These are phyloP conservation scores for Rubia yunnanensis DNA, from an alignment of 257 asterid genomes.

Conservation along the genomic window DNA sequence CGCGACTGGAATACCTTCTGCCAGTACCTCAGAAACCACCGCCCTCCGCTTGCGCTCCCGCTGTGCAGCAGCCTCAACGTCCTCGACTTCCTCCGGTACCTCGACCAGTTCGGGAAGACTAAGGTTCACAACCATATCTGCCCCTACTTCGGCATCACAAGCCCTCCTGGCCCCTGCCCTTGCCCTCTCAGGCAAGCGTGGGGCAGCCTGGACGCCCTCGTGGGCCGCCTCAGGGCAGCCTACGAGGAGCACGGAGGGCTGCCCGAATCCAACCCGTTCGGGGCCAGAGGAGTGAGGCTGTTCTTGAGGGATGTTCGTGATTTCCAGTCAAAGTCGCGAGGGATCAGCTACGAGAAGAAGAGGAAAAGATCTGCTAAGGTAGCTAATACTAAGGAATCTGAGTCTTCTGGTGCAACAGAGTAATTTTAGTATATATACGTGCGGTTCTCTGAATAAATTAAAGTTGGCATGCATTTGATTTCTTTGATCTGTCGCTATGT, in stretches of 20 bases:
- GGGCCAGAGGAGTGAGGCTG: slow-evolving; percentile 21
- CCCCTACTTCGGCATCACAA: slow-evolving; percentile 27
- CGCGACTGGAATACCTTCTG: slow-evolving; percentile 41
- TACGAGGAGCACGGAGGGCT: slow-evolving; percentile 35
- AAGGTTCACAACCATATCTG: slow-evolving; percentile 32
- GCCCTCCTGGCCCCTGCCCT: slow-evolving; percentile 26
- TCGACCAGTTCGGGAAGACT: slow-evolving; percentile 36
- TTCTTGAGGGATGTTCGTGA: slow-evolving; percentile 31
- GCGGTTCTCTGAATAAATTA: neutral
- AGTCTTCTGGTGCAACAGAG: slow-evolving; percentile 5
- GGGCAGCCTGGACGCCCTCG: slow-evolving; percentile 34
- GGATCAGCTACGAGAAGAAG: slow-evolving; percentile 36
- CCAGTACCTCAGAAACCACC: slow-evolving; percentile 24
- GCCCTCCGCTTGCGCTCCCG: slow-evolving; percentile 20
- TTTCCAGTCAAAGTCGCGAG: slow-evolving; percentile 38
- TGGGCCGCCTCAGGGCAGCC: slow-evolving; percentile 38
- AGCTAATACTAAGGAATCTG: neutral
- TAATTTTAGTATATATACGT: neutral
- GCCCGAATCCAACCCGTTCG: slow-evolving; percentile 32
- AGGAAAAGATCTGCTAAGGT: slow-evolving; percentile 20
- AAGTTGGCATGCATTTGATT: neutral
- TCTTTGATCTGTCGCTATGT: neutral
- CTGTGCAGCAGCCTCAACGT: slow-evolving; percentile 17
- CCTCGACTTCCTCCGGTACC: slow-evolving; percentile 28
- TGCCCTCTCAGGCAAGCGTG: slow-evolving; percentile 39